Conservation (phyloP, 495 filamentous ascomycete species). For the Platismatia glauca region DNA sequence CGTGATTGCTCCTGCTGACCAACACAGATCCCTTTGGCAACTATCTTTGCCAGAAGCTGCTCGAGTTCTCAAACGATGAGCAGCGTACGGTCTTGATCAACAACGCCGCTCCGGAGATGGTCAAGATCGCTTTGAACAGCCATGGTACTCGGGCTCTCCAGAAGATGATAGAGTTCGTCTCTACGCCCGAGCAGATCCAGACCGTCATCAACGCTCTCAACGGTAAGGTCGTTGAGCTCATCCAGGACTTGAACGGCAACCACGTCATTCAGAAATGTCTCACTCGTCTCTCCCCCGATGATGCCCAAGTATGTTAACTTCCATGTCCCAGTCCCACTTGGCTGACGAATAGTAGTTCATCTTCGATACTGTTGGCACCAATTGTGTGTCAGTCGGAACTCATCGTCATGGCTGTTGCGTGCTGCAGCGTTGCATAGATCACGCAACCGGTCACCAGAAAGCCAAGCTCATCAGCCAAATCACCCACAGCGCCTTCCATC, state of each 20-base stretch:
- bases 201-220: conserved; percentile 73
- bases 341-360: conserved; percentile 53
- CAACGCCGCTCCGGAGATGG: conserved; percentile 75
- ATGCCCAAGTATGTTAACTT: conserved; percentile 50
- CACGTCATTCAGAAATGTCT: conserved; percentile 99
- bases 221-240: conserved; percentile 76
- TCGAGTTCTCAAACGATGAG: conserved; percentile 86
- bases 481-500: conserved; percentile 65
- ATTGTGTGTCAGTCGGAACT: conserved; percentile 87
- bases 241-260: conserved; percentile 95
- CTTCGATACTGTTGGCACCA: conserved; percentile 78
- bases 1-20: conserved; percentile 11
- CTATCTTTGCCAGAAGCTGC: conserved; percentile 93
- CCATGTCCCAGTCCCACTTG: neutral
- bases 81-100: conserved; percentile 88
- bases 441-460: conserved; percentile 85
- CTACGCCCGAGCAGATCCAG: conserved; percentile 65
- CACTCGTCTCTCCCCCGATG: conserved; percentile 71
- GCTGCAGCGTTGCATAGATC: conserved; percentile 94
- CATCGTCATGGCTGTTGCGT: conserved; percentile 98
- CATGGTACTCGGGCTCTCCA: conserved; percentile 93
- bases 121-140: conserved; percentile 87
- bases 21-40: conserved; percentile 85
- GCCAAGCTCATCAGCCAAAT: conserved; percentile 76
- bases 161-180: conserved; percentile 98